phyloP scores from a whole-genome alignment of 2,329 filamentous ascomycete species.

The Pseudogymnoascus destructans region DNA sequence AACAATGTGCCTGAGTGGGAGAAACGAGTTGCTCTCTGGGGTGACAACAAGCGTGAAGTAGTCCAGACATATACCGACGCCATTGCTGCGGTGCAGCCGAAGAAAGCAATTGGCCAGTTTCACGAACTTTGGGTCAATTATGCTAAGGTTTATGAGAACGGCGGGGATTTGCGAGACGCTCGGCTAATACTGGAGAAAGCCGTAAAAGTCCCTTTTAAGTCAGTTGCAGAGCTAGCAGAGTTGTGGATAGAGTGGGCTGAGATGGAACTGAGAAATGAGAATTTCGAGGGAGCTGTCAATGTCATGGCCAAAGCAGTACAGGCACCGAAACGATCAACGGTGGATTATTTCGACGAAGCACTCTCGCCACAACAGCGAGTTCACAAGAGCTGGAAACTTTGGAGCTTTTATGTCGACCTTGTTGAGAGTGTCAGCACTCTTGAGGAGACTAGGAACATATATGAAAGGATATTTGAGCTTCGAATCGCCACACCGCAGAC shows the following conservation, averaged over 20 bases:
- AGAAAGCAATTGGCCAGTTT: slow-evolving; percentile 86
- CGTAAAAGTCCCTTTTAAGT: slow-evolving; percentile 94
- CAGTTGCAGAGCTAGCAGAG: slow-evolving; percentile 89
- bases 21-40: slow-evolving; percentile 91
- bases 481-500: slow-evolving; percentile 96
- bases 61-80: slow-evolving; percentile 92
- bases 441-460: slow-evolving; percentile 86
- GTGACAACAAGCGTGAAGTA: slow-evolving; percentile 79
- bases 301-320: slow-evolving; percentile 97
- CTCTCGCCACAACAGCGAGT: slow-evolving; percentile 89
- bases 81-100: slow-evolving; percentile 83
- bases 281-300: slow-evolving; percentile 85
- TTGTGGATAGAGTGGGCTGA: slow-evolving; percentile 99
- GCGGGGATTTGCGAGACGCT: slow-evolving; percentile 71
- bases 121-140: slow-evolving; percentile 95
- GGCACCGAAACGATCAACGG: slow-evolving; percentile 89
- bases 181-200: slow-evolving; percentile 95
- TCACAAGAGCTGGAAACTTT: slow-evolving; percentile 98
- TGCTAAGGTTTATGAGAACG: slow-evolving; percentile 89
- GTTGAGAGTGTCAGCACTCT: slow-evolving; percentile 87
- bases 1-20: slow-evolving; percentile 96
- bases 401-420: slow-evolving; percentile 98
- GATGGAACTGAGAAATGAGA: slow-evolving; percentile 90
- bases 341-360: slow-evolving; percentile 98
- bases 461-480: slow-evolving; percentile 95